A percentile compares a stretch with the other conserved stretches of the same genome.
phyloP scores from a whole-genome alignment of 352 stramenopile species.

The Thraustotheca clavata region DNA sequence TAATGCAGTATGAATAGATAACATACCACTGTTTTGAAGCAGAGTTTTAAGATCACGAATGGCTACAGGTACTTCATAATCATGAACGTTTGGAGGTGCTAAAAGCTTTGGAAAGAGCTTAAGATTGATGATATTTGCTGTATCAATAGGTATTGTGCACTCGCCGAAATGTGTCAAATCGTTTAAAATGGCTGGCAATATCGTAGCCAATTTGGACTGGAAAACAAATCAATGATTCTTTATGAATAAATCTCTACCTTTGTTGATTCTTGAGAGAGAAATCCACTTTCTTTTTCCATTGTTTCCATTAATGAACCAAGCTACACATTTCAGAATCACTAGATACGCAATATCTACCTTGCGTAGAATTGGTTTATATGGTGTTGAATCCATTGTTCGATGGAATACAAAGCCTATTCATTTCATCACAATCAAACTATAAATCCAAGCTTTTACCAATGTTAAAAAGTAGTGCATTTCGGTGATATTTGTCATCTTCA shows the following conservation, averaged over 20 bases:
- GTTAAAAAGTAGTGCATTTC: slow-evolving; percentile 84
- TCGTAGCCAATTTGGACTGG: slow-evolving; percentile 50
- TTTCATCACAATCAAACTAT: too few species aligned
- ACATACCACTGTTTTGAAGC: slow-evolving; percentile 64
- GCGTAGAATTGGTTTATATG: slow-evolving; percentile 73
- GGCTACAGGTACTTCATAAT: slow-evolving; percentile 81
- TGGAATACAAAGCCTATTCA: slow-evolving; percentile 75
- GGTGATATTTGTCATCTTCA: slow-evolving; percentile 86
- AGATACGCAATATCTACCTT: slow-evolving; percentile 35
- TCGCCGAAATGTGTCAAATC: slow-evolving; percentile 68
- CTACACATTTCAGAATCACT: not conserved
- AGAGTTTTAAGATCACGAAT: slow-evolving; percentile 61
- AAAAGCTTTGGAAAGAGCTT: slow-evolving; percentile 76
- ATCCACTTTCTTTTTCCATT: slow-evolving; percentile 84
- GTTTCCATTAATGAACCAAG: slow-evolving; percentile 71
- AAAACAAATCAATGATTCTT: not conserved
- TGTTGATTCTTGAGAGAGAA: slow-evolving; percentile 33
- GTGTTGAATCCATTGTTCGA: slow-evolving; percentile 54
- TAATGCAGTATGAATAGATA: not conserved
- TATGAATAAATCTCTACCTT: slow-evolving; percentile 26
- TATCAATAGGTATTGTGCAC: slow-evolving; percentile 74
- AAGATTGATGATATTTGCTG: slow-evolving; percentile 80
- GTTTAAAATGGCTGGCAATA: slow-evolving; percentile 60
- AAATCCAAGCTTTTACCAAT: too few species aligned
- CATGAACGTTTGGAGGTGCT: slow-evolving; percentile 54